Evolutionary conservation across 176 grass and related monocot genomes (phyloP).

Genomic region (Alloteropsis semialata): DNA sequence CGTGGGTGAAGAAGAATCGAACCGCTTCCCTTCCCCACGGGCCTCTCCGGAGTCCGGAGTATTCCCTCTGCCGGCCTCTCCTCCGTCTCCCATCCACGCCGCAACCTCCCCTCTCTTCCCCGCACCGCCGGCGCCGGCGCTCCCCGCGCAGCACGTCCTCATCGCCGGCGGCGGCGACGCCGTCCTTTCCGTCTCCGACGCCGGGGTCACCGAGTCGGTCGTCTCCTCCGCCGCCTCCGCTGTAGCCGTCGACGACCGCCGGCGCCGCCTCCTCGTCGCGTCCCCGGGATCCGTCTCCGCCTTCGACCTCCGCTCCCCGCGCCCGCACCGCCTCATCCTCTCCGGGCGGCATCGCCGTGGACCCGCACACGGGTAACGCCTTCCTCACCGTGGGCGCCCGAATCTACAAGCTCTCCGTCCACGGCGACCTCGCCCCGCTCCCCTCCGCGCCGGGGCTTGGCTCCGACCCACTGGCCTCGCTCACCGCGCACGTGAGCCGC

Average conservation of each 20-base stretch:
- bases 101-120: too few relatives aligned
- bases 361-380: slow-evolving; percentile 46
- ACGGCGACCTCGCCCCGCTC: slow-evolving; percentile 45
- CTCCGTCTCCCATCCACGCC: too few relatives aligned
- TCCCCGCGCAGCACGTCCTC: slow-evolving; percentile 74
- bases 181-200: slow-evolving; percentile 75
- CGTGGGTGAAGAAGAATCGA: slow-evolving; percentile 23
- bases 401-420: slow-evolving; percentile 57
- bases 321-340: slow-evolving; percentile 56
- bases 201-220: slow-evolving; percentile 67
- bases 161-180: slow-evolving; percentile 46
- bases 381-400: slow-evolving; percentile 58
- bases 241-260: slow-evolving; percentile 46
- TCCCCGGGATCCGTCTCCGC: slow-evolving; percentile 48
- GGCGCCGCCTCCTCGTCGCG: slow-evolving; percentile 65
- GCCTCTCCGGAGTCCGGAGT: not conserved
- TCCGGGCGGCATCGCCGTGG: slow-evolving; percentile 66
- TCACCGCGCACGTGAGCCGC: slow-evolving; percentile 54
- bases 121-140: not conserved
- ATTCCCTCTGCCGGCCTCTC: not conserved
- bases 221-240: slow-evolving; percentile 24
- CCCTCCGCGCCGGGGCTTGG: slow-evolving; percentile 36
- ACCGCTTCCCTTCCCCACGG: not conserved
- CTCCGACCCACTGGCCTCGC: slow-evolving; percentile 31
- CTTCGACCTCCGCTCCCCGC: too few relatives aligned